Evolutionary conservation across 2,329 filamentous ascomycete genomes (phyloP).

Genomic region (Pseudogymnoascus sp.): DNA sequence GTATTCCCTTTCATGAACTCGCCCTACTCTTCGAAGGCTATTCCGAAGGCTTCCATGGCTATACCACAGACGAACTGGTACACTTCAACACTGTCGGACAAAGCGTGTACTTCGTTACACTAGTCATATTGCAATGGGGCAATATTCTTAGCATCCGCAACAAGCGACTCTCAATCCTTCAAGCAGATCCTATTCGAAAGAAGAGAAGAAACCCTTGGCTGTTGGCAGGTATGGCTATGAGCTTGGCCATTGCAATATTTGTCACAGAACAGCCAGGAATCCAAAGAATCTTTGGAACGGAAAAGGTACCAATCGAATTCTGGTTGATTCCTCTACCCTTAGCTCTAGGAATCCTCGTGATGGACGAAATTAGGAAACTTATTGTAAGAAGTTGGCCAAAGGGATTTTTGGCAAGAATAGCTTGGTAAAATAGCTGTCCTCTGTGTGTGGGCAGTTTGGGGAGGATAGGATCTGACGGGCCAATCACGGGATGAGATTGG

Average conservation of each 20-base stretch:
- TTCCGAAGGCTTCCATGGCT: constrained; percentile 40
- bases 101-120: constrained; percentile 44
- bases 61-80: constrained; percentile 35
- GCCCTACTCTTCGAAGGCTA: constrained; percentile 43
- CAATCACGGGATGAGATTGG: neutral
- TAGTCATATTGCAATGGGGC: constrained; percentile 46
- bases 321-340: constrained; percentile 44
- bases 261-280: constrained; percentile 44
- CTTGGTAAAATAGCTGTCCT: constrained; percentile 34
- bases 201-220: constrained; percentile 43
- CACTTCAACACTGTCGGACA: constrained; percentile 42
- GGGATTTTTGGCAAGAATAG: constrained; percentile 36
- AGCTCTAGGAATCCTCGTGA: constrained; percentile 39
- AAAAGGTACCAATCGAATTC: constrained; percentile 41
- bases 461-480: neutral
- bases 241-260: constrained; percentile 42
- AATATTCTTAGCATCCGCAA: constrained; percentile 42
- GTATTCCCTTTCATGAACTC: constrained; percentile 38
- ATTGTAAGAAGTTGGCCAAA: constrained; percentile 38
- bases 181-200: constrained; percentile 40
- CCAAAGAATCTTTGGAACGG: constrained; percentile 40
- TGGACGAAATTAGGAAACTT: constrained; percentile 45
- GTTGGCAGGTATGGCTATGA: constrained; percentile 37
- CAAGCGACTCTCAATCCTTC: constrained; percentile 41
- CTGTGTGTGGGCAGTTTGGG: neutral